Conservation (phyloP, 2,329 filamentous ascomycete species). For the Eutypa lata region DNA sequence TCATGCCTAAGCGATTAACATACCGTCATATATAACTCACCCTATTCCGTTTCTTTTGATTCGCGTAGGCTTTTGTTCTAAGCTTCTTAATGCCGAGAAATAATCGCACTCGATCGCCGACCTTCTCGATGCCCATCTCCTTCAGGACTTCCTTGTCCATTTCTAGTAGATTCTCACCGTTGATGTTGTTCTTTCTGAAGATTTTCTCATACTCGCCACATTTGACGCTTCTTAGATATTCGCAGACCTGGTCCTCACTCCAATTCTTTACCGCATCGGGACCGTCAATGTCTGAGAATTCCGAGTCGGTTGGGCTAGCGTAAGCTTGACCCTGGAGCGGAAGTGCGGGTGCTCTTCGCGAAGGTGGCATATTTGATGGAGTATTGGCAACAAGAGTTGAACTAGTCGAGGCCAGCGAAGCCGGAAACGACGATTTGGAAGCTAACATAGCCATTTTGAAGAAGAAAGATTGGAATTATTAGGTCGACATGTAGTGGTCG, state of each 20-base stretch:
- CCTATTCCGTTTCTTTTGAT: slow-evolving; percentile 80
- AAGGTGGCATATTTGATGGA: slow-evolving; percentile 46
- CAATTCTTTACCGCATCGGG: slow-evolving; percentile 77
- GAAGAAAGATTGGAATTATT: slow-evolving; percentile 5
- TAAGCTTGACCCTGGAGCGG: slow-evolving; percentile 55
- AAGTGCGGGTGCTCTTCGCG: slow-evolving; percentile 50
- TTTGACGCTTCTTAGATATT: slow-evolving; percentile 88
- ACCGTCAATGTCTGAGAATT: slow-evolving; percentile 81
- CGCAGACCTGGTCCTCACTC: slow-evolving; percentile 87
- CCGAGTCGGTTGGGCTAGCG: slow-evolving; percentile 84
- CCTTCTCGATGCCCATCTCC: slow-evolving; percentile 97
- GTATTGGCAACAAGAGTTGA: slow-evolving; percentile 43
- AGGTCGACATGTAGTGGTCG: slow-evolving; percentile 16
- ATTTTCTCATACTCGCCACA: slow-evolving; percentile 91
- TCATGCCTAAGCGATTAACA: neutral
- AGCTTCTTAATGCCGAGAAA: slow-evolving; percentile 83
- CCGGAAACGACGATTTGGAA: slow-evolving; percentile 67
- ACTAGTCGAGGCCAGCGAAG: slow-evolving; percentile 47
- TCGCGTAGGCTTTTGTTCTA: slow-evolving; percentile 71
- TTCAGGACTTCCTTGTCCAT: slow-evolving; percentile 95
- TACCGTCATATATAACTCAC: slow-evolving; percentile 45
- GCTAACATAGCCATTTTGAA: slow-evolving; percentile 72
- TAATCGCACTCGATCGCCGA: slow-evolving; percentile 91
- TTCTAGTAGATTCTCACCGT: slow-evolving; percentile 92
- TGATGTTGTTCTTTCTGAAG: slow-evolving; percentile 92